phyloP scores from a whole-genome alignment of 1,139 yeast genomes.

The Suhomyces wounanorum region DNA sequence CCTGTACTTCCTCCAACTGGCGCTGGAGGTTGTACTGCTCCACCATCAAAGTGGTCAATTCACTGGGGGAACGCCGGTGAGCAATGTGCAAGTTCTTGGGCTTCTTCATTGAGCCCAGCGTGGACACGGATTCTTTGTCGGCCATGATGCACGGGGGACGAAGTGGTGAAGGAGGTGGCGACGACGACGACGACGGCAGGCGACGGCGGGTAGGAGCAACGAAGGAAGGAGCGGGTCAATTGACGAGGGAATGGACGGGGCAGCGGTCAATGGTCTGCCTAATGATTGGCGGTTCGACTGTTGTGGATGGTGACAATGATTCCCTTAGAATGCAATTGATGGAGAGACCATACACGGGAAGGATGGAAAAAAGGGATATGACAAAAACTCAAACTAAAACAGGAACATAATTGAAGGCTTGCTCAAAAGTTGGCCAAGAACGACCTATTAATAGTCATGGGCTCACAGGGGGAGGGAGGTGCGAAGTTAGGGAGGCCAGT shows the following conservation, averaged over 20 bases:
- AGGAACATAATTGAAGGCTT: conserved; percentile 2
- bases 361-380: conserved; percentile 11
- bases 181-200: not conserved
- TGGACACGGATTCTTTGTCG: conserved; percentile 18
- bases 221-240: conserved; percentile 2
- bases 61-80: conserved; percentile 92
- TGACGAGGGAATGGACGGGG: conserved; percentile 4
- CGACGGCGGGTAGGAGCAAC: conserved; percentile 2
- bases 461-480: not conserved
- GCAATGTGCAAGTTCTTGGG: conserved; percentile 73
- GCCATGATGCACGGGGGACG: conserved; percentile 8
- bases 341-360: conserved; percentile 1
- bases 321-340: conserved; percentile 7
- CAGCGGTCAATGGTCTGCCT: not conserved
- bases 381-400: not conserved
- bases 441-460: conserved; percentile 9
- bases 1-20: conserved; percentile 87
- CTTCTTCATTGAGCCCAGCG: conserved; percentile 25
- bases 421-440: conserved; percentile 8
- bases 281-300: not conserved
- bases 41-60: conserved; percentile 89
- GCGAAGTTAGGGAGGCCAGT: not conserved
- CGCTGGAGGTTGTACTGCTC: conserved; percentile 92
- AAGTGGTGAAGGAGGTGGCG: not conserved
- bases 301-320: not conserved